Conservation (phyloP, 768 basidiomycete species). For the Gyrodon lividus region DNA sequence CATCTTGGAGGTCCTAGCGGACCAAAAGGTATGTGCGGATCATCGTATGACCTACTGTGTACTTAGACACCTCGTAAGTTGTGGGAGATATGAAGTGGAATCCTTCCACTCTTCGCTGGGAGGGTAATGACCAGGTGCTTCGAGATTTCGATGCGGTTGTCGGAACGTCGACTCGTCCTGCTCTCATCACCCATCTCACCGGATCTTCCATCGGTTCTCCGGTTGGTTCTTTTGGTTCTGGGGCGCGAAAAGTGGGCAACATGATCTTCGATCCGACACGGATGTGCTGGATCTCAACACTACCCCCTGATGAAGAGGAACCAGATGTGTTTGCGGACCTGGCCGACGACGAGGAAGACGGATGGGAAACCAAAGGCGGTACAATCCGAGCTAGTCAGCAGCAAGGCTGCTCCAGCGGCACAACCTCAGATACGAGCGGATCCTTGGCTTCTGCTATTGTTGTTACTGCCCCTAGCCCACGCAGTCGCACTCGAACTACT, state of each 20-base stretch:
- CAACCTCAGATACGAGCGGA: constrained; percentile 26
- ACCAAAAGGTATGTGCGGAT: constrained; percentile 63
- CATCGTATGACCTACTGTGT: constrained; percentile 2
- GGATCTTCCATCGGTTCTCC: constrained; percentile 86
- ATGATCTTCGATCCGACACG: constrained; percentile 95
- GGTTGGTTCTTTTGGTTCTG: constrained; percentile 67
- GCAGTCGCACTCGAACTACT: constrained; percentile 60
- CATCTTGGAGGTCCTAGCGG: constrained; percentile 67
- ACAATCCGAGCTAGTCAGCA: constrained; percentile 72
- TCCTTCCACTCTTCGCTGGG: constrained; percentile 86
- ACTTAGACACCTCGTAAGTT: constrained; percentile 47
- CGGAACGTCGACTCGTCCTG: constrained; percentile 84
- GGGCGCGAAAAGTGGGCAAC: constrained; percentile 90
- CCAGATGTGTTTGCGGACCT: constrained; percentile 94
- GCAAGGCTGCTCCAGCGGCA: constrained; percentile 32
- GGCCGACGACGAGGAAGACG: constrained; percentile 84
- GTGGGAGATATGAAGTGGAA: constrained; percentile 99
- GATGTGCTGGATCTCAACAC: constrained; percentile 93
- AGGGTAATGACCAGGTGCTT: constrained; percentile 91
- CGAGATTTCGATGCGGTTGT: constrained; percentile 85
- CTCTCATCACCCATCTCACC: constrained; percentile 91
- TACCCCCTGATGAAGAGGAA: constrained; percentile 87
- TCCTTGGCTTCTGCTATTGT: constrained; percentile 26
- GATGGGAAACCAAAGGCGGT: constrained; percentile 71
- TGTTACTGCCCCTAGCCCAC: constrained; percentile 55